Evolutionary conservation across 371 early-diverging fungal genomes (phyloP), one percentile per base, ranked within the genome.

Genomic region (Mortierella sp.): DNA sequence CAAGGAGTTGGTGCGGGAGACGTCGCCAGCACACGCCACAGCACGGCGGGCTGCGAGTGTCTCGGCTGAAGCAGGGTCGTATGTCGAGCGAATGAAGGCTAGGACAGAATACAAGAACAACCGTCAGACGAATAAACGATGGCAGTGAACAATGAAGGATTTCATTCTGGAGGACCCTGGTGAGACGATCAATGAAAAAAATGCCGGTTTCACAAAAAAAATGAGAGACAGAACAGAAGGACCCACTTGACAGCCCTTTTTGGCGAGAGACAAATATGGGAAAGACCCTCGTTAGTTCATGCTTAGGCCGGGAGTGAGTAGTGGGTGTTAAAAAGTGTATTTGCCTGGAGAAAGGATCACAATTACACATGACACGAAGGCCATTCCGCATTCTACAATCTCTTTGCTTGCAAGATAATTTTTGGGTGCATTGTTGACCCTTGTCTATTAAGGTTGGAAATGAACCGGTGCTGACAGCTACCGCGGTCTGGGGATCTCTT

Each of bases 81-180:
- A 83, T 63, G 44, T 83, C 1, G 84, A 76, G 12, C 74, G 84
- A 35, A 83, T 83, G 84, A 76, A 72, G 49, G 68, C 80, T 2
- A 73, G 54, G 54, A 24, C 73, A 7, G 32, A 43, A 46, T 27
- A 43, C 18, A 60, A 76, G 48, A 60, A 72, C 56, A 5, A 46
- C 38, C 41, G 32, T 27, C 54, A 55, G 44, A 54, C 49, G 43
- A 24, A 56, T 68, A 68, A 68, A 68, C 38, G 68, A 1, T 38
- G 71, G 49, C 43, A 46, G 63, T 68, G 65, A 60, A 35, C 11
- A 46, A 4, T 41, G 41, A n/a, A 24, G 7, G 14, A 11, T 49
- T 21, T 49, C 4, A 21, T 58, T 29, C 12, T 58, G 63, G 32
- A 63, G 63, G 35, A 4, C 1, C 16, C 32, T 32, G 5, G 35